A percentile compares a stretch with the other conserved stretches of the same genome.
These are phyloP conservation scores for Effrenium voratum DNA, from an alignment of 73 alveolate species.

Conservation along the genomic window DNA sequence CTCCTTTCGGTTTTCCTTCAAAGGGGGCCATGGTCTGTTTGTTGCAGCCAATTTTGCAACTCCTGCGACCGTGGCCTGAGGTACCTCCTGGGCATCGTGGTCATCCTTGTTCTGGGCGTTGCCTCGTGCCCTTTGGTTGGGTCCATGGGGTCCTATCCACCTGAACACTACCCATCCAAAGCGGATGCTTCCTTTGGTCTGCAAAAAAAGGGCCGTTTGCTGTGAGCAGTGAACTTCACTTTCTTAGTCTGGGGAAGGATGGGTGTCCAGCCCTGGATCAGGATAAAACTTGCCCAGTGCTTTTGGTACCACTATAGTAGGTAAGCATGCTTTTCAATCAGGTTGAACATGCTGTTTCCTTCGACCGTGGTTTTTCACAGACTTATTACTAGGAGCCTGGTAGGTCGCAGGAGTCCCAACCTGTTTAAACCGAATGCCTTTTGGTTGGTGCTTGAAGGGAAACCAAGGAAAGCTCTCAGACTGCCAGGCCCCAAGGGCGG, in stretches of 20 bases:
- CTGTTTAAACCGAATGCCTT: not conserved
- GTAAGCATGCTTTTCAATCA: not conserved
- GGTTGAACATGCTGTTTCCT: too few species aligned
- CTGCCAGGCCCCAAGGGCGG: not conserved
- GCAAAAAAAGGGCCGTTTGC: not conserved
- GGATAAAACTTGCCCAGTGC: not conserved
- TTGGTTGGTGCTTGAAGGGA: not conserved
- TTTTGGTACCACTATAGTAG: not conserved
- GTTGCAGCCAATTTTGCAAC: too few species aligned
- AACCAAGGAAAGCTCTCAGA: not conserved
- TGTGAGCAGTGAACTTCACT: not conserved
- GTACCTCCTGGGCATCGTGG: constrained; percentile 51
- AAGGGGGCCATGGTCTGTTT: too few species aligned
- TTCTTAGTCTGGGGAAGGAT: not conserved
- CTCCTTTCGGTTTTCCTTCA: too few species aligned
- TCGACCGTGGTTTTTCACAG: too few species aligned
- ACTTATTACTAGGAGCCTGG: too few species aligned
- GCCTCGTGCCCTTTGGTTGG: constrained; percentile 64
- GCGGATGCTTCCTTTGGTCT: not conserved
- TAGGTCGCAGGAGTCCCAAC: not conserved
- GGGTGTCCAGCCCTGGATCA: not conserved
- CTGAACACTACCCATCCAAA: not conserved
- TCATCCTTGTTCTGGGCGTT: constrained; percentile 45
- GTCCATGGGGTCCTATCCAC: not conserved
- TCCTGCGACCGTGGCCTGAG: too few species aligned